Conservation (phyloP, 768 basidiomycete species). For the Pleurotus sapidus region DNA sequence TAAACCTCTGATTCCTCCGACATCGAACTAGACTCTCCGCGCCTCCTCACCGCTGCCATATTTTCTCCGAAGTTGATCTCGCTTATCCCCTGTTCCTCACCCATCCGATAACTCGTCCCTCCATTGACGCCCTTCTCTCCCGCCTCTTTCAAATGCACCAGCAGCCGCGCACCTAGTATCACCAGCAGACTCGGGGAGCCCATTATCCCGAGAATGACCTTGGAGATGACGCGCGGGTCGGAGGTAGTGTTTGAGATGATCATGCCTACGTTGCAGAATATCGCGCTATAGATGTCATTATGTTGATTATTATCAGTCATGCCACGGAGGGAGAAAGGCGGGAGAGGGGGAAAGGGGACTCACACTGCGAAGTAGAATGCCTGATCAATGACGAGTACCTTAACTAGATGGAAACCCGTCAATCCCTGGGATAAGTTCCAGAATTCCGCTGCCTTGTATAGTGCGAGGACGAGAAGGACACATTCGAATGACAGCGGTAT, state of each 20-base stretch:
- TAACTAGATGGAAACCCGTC: neutral
- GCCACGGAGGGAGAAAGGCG: too few relatives aligned
- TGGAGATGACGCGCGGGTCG: constrained; percentile 1
- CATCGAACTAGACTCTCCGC: too few relatives aligned
- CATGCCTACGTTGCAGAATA: constrained; percentile 7
- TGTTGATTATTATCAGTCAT: too few relatives aligned
- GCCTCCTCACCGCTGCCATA: too few relatives aligned
- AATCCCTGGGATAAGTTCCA: constrained; percentile 5
- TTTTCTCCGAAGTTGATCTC: neutral
- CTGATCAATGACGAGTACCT: constrained; percentile 4
- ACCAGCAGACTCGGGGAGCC: constrained; percentile 4
- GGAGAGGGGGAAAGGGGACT: too few relatives aligned
- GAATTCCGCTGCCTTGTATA: constrained; percentile 6
- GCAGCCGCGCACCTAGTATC: neutral
- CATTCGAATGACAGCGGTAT: constrained; percentile 2
- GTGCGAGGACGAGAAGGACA: neutral
- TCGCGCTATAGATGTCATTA: neutral
- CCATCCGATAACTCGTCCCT: neutral
- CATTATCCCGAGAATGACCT: constrained; percentile 5
- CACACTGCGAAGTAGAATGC: constrained; percentile 2
- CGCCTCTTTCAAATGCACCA: constrained; percentile 6
- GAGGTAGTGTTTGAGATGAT: constrained; percentile 4
- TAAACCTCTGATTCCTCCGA: too few relatives aligned
- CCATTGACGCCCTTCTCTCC: neutral
- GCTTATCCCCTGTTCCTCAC: neutral